Base-by-base conservation (phyloP, 129 eudicot genomes). In the Mikania micrantha region DNA sequence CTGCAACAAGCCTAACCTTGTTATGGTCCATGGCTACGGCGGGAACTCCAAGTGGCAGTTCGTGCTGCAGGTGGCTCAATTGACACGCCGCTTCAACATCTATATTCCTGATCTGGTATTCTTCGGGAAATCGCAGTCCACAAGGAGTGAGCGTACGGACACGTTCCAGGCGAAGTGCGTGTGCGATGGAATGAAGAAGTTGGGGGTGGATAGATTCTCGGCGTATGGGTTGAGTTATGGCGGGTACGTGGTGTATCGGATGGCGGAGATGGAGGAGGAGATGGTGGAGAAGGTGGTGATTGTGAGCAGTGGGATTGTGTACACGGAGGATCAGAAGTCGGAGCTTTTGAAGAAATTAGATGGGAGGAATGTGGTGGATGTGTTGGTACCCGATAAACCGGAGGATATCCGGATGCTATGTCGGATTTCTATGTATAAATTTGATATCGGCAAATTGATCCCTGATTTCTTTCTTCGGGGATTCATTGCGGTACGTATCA, bases 1-100 rank as follows among this genome's bases (percentile, higher is more conserved):
- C 9, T 71, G 48, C 69, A 29, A 77, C 68, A 80, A 78, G 60
- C 88, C 90, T 9, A 90, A 86, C 59, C 79, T 90, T 16, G 74
- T 84, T 7, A 49, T 86, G 15, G 70, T 86, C 81, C 96, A 89
- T 39, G 96, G 96, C 42, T 84, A 80, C 63, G 94, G 96, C 16
- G 90, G 83, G 0, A 79, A 81, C 73, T 76, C 96, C n/a, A 74
- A 66, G 19, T 86, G 94, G 91, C 95, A 84, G 38, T 90, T 86
- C 58, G 2, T 47, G 0, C 32, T 71, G 31, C 95, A 90, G 77
- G 79, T 85, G 10, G 70, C 73, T 32, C 9, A 57, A 1, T 24
- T 90, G 28, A 54, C 87, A 0, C 44, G 61, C 4, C 60, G 70
- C 4, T 90, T 86, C 87, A 90, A 90, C 17, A 45, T 90, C 10